phyloP scores from a whole-genome alignment of 441 rosid species.

The Hura crepitans region DNA sequence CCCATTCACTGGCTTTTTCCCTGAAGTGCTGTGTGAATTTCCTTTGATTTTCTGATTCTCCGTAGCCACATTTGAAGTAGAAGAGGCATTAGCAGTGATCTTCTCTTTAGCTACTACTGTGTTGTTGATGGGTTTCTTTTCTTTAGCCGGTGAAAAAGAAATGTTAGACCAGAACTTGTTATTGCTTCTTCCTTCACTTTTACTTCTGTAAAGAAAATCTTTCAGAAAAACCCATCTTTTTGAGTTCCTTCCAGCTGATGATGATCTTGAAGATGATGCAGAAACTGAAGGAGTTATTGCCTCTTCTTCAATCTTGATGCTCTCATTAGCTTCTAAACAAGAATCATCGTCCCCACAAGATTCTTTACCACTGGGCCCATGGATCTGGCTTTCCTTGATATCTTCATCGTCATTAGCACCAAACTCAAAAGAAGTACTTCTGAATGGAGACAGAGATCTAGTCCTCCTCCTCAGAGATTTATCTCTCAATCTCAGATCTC shows the following conservation, averaged over 20 bases:
- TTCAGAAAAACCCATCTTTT: slow-evolving; percentile 91
- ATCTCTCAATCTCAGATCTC: slow-evolving; percentile 62
- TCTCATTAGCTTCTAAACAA: slow-evolving; percentile 15
- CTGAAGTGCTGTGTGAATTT: slow-evolving; percentile 20
- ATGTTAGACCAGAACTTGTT: slow-evolving; percentile 86
- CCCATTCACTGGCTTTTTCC: slow-evolving; percentile 65
- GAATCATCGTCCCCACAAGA: not conserved
- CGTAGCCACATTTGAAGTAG: not conserved
- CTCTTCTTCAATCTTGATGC: slow-evolving; percentile 27
- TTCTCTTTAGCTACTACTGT: slow-evolving; percentile 19
- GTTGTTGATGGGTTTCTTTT: slow-evolving; percentile 36
- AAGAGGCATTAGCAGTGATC: not conserved
- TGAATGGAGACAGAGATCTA: slow-evolving; percentile 83
- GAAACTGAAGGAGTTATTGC: slow-evolving; percentile 44
- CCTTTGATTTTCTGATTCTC: slow-evolving; percentile 28
- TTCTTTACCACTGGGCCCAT: not conserved
- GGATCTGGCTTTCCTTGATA: slow-evolving; percentile 16
- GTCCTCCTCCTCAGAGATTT: slow-evolving; percentile 70
- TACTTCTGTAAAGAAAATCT: slow-evolving; percentile 79
- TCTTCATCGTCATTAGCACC: slow-evolving; percentile 23
- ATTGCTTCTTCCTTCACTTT: slow-evolving; percentile 87
- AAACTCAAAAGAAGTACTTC: slow-evolving; percentile 42
- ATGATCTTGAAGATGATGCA: slow-evolving; percentile 73
- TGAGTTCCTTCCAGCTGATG: slow-evolving; percentile 89
- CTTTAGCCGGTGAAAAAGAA: slow-evolving; percentile 74